A percentile compares a stretch with the other conserved stretches of the same genome.
Conservation (phyloP, 768 basidiomycete species). For the Multifurca ochricompacta region DNA sequence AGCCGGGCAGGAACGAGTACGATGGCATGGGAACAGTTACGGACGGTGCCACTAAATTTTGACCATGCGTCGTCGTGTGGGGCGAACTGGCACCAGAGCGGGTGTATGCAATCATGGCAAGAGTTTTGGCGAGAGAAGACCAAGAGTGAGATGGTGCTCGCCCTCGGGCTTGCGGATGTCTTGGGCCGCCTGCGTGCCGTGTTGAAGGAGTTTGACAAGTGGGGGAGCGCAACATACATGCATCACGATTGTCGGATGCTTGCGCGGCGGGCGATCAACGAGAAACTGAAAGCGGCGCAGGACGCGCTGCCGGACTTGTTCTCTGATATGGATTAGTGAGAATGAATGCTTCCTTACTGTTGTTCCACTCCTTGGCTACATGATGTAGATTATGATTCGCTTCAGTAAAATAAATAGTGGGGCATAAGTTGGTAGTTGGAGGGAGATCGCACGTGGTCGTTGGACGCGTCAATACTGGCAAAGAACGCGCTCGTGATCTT, state of each 20-base stretch:
- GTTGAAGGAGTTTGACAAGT: slow-evolving; percentile 59
- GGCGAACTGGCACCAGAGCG: slow-evolving; percentile 65
- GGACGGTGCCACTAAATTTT: slow-evolving; percentile 48
- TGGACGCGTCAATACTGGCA: slow-evolving; percentile 14
- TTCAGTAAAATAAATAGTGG: neutral
- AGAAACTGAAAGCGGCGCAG: slow-evolving; percentile 48
- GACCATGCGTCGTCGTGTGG: slow-evolving; percentile 57
- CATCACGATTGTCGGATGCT: slow-evolving; percentile 61
- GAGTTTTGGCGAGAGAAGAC: slow-evolving; percentile 80
- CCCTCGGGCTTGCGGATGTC: slow-evolving; percentile 56
- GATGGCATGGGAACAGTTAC: slow-evolving; percentile 56
- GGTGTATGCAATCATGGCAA: slow-evolving; percentile 64
- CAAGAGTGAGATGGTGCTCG: slow-evolving; percentile 49
- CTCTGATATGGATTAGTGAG: slow-evolving; percentile 26
- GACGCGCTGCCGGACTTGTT: slow-evolving; percentile 61
- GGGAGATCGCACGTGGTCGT: neutral
- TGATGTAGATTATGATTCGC: neutral
- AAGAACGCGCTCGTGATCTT: slow-evolving; percentile 13
- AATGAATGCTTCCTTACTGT: neutral
- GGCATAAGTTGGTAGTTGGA: neutral
- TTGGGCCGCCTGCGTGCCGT: slow-evolving; percentile 55
- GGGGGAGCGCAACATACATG: slow-evolving; percentile 72
- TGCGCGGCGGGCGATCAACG: slow-evolving; percentile 49
- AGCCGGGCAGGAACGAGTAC: too few relatives aligned
- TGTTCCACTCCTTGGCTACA: too few relatives aligned